Base-by-base conservation (phyloP, 1,139 yeast genomes). In the Saccharomycopsis crataegensis region DNA sequence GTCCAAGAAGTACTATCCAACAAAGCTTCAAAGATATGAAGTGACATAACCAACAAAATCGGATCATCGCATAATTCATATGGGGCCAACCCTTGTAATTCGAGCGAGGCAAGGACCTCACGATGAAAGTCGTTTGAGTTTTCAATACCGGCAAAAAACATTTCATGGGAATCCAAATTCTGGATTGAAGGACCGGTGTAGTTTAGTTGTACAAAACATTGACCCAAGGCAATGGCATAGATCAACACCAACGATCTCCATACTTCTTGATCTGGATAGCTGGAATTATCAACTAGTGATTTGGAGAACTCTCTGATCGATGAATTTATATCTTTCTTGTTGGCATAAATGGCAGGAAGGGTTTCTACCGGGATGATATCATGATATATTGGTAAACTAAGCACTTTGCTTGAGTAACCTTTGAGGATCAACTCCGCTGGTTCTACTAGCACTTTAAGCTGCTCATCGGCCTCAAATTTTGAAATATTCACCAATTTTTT, bases 141-240 rank as follows among this genome's bases (percentile, higher is more conserved):
- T 50, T 22, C 62, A 11, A 37, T 56, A 37, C 41, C 49, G 42
- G 50, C 59, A 44, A 60, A 60, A 52, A 55, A 54, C 1, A 31
- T 41, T 1, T 53, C 48, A 2, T 50, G 49, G 8, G 55, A 50
- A 31, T 47, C 64, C 40, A 54, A 71, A 63, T 71, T 63, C 0
- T 74, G 73, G 0, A 82, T 64, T 32, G 76, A 75, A 1, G 98
- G 98, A 3, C 98, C 98, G 0, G 96, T 88, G 65, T 77, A 87
- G 65, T 91, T 91, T 52, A 78, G 69, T 64, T 89, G 96, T 28
- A 86, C 70, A 64, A 86, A 91, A 1, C 79, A 66, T 63, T 89
- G 90, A 42, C 89, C 70, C 4, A 81, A 70, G 1, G 85, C 75
- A 53, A 84, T 71, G 4, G 86, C 87, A 43, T 43, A 45, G 14